Evolutionary conservation across 352 stramenopile species (phyloP).

Genomic region (Globisporangium yorkense): DNA sequence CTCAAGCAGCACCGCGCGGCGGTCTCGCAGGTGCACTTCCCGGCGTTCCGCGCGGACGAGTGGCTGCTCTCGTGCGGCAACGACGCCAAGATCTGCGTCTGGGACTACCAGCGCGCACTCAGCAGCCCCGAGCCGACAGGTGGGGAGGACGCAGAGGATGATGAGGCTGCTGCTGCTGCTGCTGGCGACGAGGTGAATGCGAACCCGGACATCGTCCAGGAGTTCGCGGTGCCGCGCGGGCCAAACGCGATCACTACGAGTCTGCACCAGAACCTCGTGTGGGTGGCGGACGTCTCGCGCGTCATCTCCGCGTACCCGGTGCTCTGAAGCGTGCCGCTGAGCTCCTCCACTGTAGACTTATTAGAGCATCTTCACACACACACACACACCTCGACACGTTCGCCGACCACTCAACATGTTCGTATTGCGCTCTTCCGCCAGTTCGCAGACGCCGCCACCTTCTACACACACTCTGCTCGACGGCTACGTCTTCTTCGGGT

Average conservation of each 20-base stretch:
- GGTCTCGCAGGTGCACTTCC: constrained; percentile 66
- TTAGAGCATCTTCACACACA: background rate
- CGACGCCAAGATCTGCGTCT: constrained; percentile 60
- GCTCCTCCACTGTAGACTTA: no score
- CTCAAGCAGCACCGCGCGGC: constrained; percentile 46
- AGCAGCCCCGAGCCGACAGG: constrained; percentile 12
- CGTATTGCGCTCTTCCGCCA: background rate
- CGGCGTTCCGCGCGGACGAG: constrained; percentile 34
- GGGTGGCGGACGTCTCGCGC: constrained; percentile 44
- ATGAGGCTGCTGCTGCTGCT: no score
- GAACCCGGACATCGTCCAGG: constrained; percentile 38
- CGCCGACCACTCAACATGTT: background rate
- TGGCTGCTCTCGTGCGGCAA: constrained; percentile 63
- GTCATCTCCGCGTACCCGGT: constrained; percentile 44
- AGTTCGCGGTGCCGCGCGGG: constrained; percentile 33
- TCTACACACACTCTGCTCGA: background rate
- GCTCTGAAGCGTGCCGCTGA: constrained; percentile 13
- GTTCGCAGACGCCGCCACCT: background rate
- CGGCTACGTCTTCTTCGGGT: constrained; percentile 56
- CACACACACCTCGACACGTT: background rate
- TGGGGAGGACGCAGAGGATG: constrained; percentile 10
- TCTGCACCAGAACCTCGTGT: constrained; percentile 40
- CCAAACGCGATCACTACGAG: constrained; percentile 57
- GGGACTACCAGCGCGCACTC: constrained; percentile 44
- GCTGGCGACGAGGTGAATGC: background rate